Conservation (phyloP, 768 basidiomycete genomes). For the Amanita rimosa region DNA sequence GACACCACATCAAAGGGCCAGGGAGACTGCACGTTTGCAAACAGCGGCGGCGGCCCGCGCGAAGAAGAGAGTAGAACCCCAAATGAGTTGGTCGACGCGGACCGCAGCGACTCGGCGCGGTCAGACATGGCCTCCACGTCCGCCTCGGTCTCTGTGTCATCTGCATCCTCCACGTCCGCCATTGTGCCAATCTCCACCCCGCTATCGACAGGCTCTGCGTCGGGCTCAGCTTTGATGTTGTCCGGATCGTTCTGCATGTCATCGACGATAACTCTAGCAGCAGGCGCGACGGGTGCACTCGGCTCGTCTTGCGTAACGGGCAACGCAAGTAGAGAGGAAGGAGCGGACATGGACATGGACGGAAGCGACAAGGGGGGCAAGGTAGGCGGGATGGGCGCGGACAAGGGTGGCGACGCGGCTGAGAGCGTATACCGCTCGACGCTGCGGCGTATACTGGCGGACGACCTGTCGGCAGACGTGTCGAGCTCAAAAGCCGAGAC, state of each 20-base stretch:
- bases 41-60: constrained; percentile 21
- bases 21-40: constrained; percentile 23
- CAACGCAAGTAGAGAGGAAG: background rate
- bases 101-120: constrained; percentile 26
- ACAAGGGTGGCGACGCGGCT: background rate
- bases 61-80: constrained; percentile 27
- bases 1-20: constrained; percentile 67
- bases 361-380: constrained; percentile 3
- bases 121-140: constrained; percentile 8
- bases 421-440: constrained; percentile 50
- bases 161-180: background rate
- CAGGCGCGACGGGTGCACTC: too few relatives aligned
- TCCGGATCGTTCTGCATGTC: background rate
- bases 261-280: background rate
- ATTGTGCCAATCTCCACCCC: background rate
- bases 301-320: too few relatives aligned
- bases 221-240: background rate
- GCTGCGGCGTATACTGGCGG: constrained; percentile 48
- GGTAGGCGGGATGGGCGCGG: background rate
- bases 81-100: constrained; percentile 41
- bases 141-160: background rate
- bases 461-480: constrained; percentile 44
- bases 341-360: background rate
- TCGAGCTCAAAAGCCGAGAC: constrained; percentile 68
- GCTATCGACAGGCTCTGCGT: background rate